phyloP scores from a whole-genome alignment of 768 basidiomycete genomes.

The Amyloporia xantha region DNA sequence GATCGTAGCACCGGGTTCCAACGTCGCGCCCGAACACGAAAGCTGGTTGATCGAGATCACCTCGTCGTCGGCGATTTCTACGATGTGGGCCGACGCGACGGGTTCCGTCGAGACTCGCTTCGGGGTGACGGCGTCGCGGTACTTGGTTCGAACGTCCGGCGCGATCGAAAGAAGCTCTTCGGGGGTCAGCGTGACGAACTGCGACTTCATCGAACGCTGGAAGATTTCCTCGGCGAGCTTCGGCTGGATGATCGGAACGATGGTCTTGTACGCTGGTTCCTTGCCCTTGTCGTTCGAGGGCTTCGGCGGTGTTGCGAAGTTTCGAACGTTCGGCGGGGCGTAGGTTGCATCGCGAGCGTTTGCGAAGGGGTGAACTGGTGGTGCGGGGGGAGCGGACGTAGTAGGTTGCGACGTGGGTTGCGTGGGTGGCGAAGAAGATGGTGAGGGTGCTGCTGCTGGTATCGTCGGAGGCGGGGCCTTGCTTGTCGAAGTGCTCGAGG shows the following conservation, averaged over 20 bases:
- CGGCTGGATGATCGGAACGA: conserved; percentile 2
- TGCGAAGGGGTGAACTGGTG: conserved; percentile 9
- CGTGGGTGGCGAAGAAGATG: conserved; percentile 2
- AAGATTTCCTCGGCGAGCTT: conserved; percentile 5
- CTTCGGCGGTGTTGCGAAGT: conserved; percentile 11
- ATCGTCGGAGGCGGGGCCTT: not conserved
- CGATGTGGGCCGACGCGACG: not conserved
- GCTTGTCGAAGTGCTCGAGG: not conserved
- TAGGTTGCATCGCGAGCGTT: conserved; percentile 4
- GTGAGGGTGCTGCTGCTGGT: not conserved
- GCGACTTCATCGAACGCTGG: conserved; percentile 2
- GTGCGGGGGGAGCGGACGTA: conserved; percentile 5
- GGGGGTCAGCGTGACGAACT: not conserved
- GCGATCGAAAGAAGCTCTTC: not conserved
- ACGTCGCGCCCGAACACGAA: not conserved
- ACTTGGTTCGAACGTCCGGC: not conserved
- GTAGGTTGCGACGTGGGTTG: not conserved
- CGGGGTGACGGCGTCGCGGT: not conserved
- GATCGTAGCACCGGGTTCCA: conserved; percentile 8
- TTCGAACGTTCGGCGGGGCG: conserved; percentile 4
- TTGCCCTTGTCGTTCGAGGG: not conserved
- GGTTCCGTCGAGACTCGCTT: not conserved
- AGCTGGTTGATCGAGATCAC: not conserved
- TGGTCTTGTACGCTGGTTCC: conserved; percentile 4
- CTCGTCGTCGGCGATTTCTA: not conserved